phyloP scores from a whole-genome alignment of 495 filamentous ascomycete species.

The Tetracladium setigerum region DNA sequence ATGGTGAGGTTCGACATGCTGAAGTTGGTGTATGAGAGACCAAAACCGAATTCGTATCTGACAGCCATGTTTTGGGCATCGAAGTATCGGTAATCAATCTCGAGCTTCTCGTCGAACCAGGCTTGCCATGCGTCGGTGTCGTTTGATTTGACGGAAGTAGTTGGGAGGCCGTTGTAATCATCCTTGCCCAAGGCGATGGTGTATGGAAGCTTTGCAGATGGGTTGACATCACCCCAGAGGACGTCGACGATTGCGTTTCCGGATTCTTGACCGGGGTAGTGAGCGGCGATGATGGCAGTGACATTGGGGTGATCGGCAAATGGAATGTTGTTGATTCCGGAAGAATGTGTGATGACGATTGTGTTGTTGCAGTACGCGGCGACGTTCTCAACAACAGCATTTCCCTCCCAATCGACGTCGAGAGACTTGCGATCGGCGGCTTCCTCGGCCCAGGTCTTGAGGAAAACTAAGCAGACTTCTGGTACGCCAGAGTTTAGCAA shows the following conservation, averaged over 20 bases:
- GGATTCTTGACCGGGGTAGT: constrained; percentile 81
- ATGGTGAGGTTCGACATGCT: constrained; percentile 39
- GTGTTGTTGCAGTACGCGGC: constrained; percentile 77
- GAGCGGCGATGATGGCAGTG: constrained; percentile 76
- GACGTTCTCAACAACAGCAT: constrained; percentile 74
- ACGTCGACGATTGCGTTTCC: constrained; percentile 85
- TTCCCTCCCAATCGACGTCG: constrained; percentile 69
- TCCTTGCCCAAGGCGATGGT: constrained; percentile 59
- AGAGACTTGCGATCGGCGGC: constrained; percentile 88
- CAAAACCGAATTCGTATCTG: constrained; percentile 82
- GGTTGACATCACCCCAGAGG: constrained; percentile 85
- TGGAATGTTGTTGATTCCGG: constrained; percentile 58
- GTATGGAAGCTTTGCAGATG: constrained; percentile 69
- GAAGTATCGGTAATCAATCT: constrained; percentile 90
- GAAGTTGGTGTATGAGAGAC: constrained; percentile 61
- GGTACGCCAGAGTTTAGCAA: constrained; percentile 36
- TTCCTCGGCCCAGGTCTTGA: constrained; percentile 81
- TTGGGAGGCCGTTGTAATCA: constrained; percentile 61
- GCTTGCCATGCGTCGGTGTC: constrained; percentile 82
- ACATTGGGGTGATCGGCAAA: constrained; percentile 53
- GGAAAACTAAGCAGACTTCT: constrained; percentile 54
- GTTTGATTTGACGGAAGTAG: constrained; percentile 59
- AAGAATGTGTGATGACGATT: constrained; percentile 84
- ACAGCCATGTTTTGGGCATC: constrained; percentile 52
- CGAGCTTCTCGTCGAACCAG: constrained; percentile 73